Evolutionary conservation across 192 early-diverging fungal genomes (phyloP).

Genomic region (Diversispora epigaea): DNA sequence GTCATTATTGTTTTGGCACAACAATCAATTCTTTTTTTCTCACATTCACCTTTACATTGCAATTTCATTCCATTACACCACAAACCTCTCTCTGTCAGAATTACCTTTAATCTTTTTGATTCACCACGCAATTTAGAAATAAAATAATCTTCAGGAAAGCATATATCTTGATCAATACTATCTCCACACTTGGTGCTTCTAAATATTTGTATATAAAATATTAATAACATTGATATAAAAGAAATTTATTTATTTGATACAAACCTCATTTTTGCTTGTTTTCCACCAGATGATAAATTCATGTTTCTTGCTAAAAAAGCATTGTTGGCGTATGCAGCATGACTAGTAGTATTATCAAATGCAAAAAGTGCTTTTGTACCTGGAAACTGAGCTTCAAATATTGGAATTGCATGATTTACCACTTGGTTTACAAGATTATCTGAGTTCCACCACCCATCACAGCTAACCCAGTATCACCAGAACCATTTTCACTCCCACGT

Average conservation of each 20-base stretch:
- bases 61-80: background rate
- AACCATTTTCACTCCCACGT: no score
- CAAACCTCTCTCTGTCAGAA: slow-evolving; percentile 16
- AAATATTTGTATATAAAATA: slow-evolving; percentile 3
- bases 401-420: slow-evolving; percentile 14
- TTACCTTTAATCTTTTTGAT: background rate
- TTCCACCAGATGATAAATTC: slow-evolving; percentile 24
- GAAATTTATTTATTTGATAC: background rate
- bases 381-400: slow-evolving; percentile 23
- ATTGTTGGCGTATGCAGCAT: slow-evolving; percentile 22
- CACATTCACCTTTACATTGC: slow-evolving; percentile 1
- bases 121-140: background rate
- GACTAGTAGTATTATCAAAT: slow-evolving; percentile 16
- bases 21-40: slow-evolving; percentile 11
- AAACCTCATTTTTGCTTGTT: slow-evolving; percentile 24
- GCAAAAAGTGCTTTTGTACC: slow-evolving; percentile 18
- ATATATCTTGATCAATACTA: background rate
- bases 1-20: slow-evolving; percentile 27
- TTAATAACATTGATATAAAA: background rate
- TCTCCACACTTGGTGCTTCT: background rate
- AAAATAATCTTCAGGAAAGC: background rate
- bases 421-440: slow-evolving; percentile 27
- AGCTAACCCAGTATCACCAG: no score
- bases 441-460: slow-evolving; percentile 17
- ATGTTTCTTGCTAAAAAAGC: slow-evolving; percentile 25